phyloP scores from a whole-genome alignment of 371 early-diverging fungal species.

The Mortierella sp. region DNA sequence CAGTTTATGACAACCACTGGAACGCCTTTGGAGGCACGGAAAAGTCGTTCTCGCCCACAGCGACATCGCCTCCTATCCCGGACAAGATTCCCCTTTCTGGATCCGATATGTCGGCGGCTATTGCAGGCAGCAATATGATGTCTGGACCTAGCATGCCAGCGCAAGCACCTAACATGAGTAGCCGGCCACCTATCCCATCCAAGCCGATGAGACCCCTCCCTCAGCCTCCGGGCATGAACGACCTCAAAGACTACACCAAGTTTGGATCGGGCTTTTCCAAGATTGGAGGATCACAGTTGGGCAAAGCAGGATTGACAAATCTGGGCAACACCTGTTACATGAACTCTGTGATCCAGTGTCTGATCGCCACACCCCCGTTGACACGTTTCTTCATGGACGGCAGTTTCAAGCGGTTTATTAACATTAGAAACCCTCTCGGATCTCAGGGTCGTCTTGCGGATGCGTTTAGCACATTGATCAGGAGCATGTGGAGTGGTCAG shows the following conservation, averaged over 20 bases:
- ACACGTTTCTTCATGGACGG: conserved; percentile 87
- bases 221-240: conserved; percentile 54
- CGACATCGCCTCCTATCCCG: conserved; percentile 32
- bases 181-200: conserved; percentile 41
- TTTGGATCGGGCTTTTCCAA: conserved; percentile 62
- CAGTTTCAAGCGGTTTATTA: conserved; percentile 78
- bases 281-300: conserved; percentile 65
- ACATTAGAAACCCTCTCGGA: conserved; percentile 84
- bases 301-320: conserved; percentile 90
- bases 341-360: conserved; percentile 96
- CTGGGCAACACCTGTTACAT: conserved; percentile 99
- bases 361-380: conserved; percentile 89
- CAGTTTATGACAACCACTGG: conserved; percentile 50
- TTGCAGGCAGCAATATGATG: conserved; percentile 24
- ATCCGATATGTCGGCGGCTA: conserved; percentile 13
- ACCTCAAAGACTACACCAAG: conserved; percentile 48
- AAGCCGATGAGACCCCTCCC: conserved; percentile 55
- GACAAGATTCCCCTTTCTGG: conserved; percentile 30
- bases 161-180: conserved; percentile 20
- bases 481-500: conserved; percentile 77
- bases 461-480: conserved; percentile 77
- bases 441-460: conserved; percentile 82
- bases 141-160: conserved; percentile 34
- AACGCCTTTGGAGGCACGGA: conserved; percentile 35
- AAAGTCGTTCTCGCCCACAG: not conserved